Evolutionary conservation across 805 yeast species (phyloP), one percentile per base, ranked within the genome.

Genomic region (Pichia nakasei): DNA sequence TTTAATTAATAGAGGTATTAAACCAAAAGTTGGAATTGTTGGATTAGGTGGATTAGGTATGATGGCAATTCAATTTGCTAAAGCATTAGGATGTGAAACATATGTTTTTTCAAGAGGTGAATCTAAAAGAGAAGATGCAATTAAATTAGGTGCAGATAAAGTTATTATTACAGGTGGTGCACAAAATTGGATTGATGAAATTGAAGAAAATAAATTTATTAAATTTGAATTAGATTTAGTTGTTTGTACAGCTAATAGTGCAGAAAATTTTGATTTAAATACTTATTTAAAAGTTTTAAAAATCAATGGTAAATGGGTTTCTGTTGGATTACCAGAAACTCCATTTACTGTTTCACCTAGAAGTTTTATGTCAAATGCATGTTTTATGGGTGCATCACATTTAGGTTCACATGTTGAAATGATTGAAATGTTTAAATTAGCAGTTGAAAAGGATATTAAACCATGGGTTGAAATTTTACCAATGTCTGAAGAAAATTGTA

Each of bases 31-130:
- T 41, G 85, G 81, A 36, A 62, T 80, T 45, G 70, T 74, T 45
- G 85, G 84, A 43, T 69, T 80, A 46, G 85, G 85, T 41, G 85
- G 85, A 29, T 68, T 80, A 45, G 85, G 85, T 39, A 81, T 77
- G 65, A 68, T 77, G 68, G 80, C 73, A n/a, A 59, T 80, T 43
- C 68, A 70, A 57, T 74, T 75, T 50, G 80, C 84, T 36, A 66
- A 66, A 48, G 83, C 83, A 5, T 56, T 79, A 51, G 85, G 84
- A 27, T 80, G 82, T 22, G 79, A 76, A 46, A 82, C 77, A 19
- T 66, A 66, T 42, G 77, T 78, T n/a, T 63, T 79, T 51, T 73
- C 82, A 7, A 71, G 83, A 53, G 58, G 72, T 39, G 58, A 61
- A 34, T 52, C 61, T 22, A 79, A 79, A 65, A 72, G 67, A 51